These are phyloP conservation scores for Floccularia luteovirens DNA, from an alignment of 768 basidiomycete genomes.

Conservation along the genomic window DNA sequence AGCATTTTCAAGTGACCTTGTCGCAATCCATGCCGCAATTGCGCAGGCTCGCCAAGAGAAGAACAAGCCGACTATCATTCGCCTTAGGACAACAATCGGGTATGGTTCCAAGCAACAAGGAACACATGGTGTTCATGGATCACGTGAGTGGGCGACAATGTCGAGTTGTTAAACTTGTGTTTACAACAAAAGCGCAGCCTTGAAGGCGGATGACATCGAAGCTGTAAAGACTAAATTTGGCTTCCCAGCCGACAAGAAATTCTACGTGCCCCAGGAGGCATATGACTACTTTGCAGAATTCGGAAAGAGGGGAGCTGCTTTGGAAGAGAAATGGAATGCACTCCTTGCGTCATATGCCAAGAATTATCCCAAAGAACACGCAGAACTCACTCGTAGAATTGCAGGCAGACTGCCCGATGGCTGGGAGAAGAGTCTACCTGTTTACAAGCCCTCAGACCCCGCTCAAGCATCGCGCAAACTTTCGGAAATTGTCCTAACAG, in stretches of 20 bases:
- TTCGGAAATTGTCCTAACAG: conserved; percentile 82
- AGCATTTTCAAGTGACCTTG: conserved; percentile 50
- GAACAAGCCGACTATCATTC: conserved; percentile 82
- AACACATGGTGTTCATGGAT: conserved; percentile 90
- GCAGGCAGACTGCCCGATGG: conserved; percentile 73
- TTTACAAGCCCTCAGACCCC: conserved; percentile 76
- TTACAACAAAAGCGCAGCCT: conserved; percentile 59
- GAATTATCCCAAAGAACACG: conserved; percentile 79
- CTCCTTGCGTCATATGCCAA: conserved; percentile 61
- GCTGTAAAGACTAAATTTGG: conserved; percentile 79
- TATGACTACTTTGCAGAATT: conserved; percentile 61
- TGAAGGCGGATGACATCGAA: conserved; percentile 88
- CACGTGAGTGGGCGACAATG: conserved; percentile 55
- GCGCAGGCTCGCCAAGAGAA: conserved; percentile 68
- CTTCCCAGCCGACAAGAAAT: conserved; percentile 71
- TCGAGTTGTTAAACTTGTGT: conserved; percentile 5
- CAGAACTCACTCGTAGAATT: conserved; percentile 82
- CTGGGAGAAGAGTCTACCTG: conserved; percentile 83
- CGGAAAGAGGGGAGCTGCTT: conserved; percentile 65
- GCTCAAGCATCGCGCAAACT: conserved; percentile 91
- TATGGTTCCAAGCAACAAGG: conserved; percentile 91
- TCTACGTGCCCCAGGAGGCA: conserved; percentile 69
- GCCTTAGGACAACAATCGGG: conserved; percentile 85
- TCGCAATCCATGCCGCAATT: conserved; percentile 72
- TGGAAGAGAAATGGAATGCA: conserved; percentile 69